These are phyloP conservation scores for Tylopilus felleus DNA, from an alignment of 768 basidiomycete species.

Conservation along the genomic window DNA sequence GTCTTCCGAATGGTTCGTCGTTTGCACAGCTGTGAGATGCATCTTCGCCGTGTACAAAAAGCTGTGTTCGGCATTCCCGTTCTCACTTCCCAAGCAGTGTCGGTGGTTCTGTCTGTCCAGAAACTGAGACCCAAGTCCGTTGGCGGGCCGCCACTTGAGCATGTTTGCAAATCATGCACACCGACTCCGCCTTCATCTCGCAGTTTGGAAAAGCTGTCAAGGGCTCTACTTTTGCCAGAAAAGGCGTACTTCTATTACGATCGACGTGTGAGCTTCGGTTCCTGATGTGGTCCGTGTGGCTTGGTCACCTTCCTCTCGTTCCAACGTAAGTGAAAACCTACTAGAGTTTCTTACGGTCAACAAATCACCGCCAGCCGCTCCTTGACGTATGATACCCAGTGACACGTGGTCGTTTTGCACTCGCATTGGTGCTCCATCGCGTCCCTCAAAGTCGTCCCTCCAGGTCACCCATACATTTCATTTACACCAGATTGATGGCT, in stretches of 20 bases:
- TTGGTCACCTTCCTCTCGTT: slow-evolving; percentile 8
- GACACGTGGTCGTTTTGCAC: slow-evolving; percentile 17
- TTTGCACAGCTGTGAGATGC: slow-evolving; percentile 26
- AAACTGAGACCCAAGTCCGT: not conserved
- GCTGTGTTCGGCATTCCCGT: slow-evolving; percentile 11
- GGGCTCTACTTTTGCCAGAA: slow-evolving; percentile 21
- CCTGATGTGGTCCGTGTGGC: slow-evolving; percentile 18
- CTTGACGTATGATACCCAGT: slow-evolving; percentile 25
- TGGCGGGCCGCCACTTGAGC: not conserved
- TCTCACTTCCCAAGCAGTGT: slow-evolving; percentile 1
- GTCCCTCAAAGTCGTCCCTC: not conserved
- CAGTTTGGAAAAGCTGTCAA: slow-evolving; percentile 17
- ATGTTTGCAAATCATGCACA: slow-evolving; percentile 1
- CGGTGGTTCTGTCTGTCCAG: not conserved
- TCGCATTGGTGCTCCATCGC: not conserved
- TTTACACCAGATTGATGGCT: slow-evolving; percentile 4
- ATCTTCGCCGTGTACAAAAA: slow-evolving; percentile 17
- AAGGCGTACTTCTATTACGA: slow-evolving; percentile 21
- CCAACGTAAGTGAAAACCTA: slow-evolving; percentile 12
- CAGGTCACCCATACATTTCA: slow-evolving; percentile 8
- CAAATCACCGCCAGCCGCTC: not conserved
- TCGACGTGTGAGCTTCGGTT: slow-evolving; percentile 27
- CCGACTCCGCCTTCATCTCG: slow-evolving; percentile 8
- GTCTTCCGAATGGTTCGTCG: slow-evolving; percentile 6
- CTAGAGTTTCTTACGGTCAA: slow-evolving; percentile 6